A percentile compares a stretch with the other conserved stretches of the same genome.
phyloP scores from a whole-genome alignment of 2,329 filamentous ascomycete species.

The Pseudopyricularia javanii region DNA sequence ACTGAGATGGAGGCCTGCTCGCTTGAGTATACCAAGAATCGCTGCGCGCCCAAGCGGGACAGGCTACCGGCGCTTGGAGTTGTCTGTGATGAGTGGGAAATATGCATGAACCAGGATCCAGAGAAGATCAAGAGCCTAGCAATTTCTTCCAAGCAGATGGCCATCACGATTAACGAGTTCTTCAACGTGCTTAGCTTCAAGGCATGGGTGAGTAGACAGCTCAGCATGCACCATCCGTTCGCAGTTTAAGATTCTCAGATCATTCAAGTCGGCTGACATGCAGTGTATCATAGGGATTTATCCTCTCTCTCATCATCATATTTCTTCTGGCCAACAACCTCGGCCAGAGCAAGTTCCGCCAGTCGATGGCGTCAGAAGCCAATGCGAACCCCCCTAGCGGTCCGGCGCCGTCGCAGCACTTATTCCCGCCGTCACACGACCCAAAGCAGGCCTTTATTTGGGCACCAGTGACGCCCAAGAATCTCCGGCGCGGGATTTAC shows the following conservation, averaged over 20 bases:
- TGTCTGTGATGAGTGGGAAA: conserved; percentile 69
- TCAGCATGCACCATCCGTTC: background rate
- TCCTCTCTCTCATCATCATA: conserved; percentile 34
- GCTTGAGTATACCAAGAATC: conserved; percentile 62
- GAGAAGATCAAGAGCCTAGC: conserved; percentile 65
- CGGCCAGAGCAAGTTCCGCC: conserved; percentile 24
- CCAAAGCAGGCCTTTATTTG: conserved; percentile 32
- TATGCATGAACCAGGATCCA: conserved; percentile 79
- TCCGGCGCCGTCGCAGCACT: conserved; percentile 11
- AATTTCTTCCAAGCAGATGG: conserved; percentile 77
- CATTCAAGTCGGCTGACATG: background rate
- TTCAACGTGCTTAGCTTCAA: conserved; percentile 85
- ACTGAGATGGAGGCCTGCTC: conserved; percentile 64
- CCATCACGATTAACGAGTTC: conserved; percentile 87
- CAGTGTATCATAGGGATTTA: conserved; percentile 30
- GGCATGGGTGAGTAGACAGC: conserved; percentile 34
- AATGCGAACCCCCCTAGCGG: background rate
- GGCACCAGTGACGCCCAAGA: conserved; percentile 35
- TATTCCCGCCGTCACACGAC: conserved; percentile 12
- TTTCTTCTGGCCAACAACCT: conserved; percentile 39
- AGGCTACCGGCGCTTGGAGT: conserved; percentile 61
- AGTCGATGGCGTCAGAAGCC: conserved; percentile 9
- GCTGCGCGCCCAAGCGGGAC: conserved; percentile 50
- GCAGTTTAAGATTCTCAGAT: background rate
- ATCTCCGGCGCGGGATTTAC: conserved; percentile 26